These are phyloP conservation scores for Candolleomyces aberdarensis DNA, from an alignment of 768 basidiomycete species.

Conservation along the genomic window DNA sequence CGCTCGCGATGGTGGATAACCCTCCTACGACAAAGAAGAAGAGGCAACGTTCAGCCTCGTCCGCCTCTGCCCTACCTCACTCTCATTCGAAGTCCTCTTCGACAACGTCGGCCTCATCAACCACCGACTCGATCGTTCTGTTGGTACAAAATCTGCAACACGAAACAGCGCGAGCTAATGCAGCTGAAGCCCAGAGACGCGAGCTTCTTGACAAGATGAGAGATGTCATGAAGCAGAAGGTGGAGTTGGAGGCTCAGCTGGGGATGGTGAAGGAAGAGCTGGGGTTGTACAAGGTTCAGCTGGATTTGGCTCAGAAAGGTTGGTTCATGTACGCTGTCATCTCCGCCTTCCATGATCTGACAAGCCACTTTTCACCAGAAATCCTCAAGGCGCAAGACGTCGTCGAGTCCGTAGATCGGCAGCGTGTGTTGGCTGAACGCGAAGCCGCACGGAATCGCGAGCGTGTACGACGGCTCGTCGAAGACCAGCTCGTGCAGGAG, in stretches of 20 bases:
- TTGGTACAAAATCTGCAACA: not conserved
- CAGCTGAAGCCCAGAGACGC: conserved; percentile 29
- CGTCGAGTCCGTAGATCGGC: conserved; percentile 44
- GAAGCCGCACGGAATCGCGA: conserved; percentile 43
- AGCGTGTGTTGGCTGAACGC: conserved; percentile 48
- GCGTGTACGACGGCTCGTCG: conserved; percentile 40
- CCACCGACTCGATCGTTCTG: not conserved
- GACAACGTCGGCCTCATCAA: not conserved
- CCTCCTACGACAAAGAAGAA: not conserved
- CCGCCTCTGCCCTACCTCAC: not conserved
- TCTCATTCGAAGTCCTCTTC: not conserved
- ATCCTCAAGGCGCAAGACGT: conserved; percentile 53
- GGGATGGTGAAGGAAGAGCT: conserved; percentile 43
- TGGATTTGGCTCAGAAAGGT: conserved; percentile 56
- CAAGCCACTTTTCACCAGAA: conserved; percentile 25
- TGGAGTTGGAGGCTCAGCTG: conserved; percentile 27
- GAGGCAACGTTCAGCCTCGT: not conserved
- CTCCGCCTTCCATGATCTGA: not conserved
- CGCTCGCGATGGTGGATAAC: not conserved
- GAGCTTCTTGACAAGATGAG: conserved; percentile 32
- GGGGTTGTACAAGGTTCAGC: conserved; percentile 53
- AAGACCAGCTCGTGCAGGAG: conserved; percentile 43
- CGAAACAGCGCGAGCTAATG: conserved; percentile 38
- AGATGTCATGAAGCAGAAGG: conserved; percentile 27
- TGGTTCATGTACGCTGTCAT: conserved; percentile 1